Percentiles rank a stretch among this genome's conserved stretches.
Evolutionary conservation across 805 yeast species (phyloP).

Genomic region (Nadsonia fulvescens): DNA sequence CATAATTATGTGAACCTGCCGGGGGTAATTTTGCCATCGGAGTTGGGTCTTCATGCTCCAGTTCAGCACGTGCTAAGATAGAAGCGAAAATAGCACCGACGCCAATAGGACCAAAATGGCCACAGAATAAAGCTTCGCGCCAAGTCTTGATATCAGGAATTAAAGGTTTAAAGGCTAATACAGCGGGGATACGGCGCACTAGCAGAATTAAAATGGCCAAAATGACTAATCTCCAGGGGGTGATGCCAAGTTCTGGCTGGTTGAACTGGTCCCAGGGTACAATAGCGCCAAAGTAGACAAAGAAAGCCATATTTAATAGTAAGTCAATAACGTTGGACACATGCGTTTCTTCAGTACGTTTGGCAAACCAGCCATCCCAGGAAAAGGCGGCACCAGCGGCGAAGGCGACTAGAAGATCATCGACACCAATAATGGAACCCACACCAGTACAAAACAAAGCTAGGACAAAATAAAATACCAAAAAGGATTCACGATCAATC

Average conservation of each 20-base stretch:
- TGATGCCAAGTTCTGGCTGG: constrained; percentile 37
- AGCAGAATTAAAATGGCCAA: constrained; percentile 58
- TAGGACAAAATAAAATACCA: constrained; percentile 66
- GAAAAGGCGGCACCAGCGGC: constrained; percentile 88
- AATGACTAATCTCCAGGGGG: constrained; percentile 64
- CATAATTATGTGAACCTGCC: constrained; percentile 32
- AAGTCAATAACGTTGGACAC: constrained; percentile 83
- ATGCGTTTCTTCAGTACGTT: constrained; percentile 66
- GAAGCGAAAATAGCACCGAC: constrained; percentile 85
- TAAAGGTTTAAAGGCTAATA: constrained; percentile 51
- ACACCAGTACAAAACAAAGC: constrained; percentile 78
- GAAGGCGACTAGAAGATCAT: constrained; percentile 74
- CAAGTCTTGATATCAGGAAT: constrained; percentile 79
- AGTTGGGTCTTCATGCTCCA: constrained; percentile 39
- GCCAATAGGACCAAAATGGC: constrained; percentile 93
- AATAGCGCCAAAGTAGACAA: constrained; percentile 79
- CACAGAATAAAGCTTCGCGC: constrained; percentile 89
- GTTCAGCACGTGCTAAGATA: constrained; percentile 54
- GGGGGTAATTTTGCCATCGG: constrained; percentile 36
- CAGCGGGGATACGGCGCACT: constrained; percentile 70
- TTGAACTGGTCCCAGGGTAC: constrained; percentile 78
- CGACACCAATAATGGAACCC: constrained; percentile 76
- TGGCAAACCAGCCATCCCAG: constrained; percentile 85
- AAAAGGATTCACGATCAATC: constrained; percentile 76
- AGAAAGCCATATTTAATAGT: constrained; percentile 65